These are phyloP conservation scores for Laetiporus sulphureus DNA, from an alignment of 1,284 basidiomycete genomes.

Conservation along the genomic window DNA sequence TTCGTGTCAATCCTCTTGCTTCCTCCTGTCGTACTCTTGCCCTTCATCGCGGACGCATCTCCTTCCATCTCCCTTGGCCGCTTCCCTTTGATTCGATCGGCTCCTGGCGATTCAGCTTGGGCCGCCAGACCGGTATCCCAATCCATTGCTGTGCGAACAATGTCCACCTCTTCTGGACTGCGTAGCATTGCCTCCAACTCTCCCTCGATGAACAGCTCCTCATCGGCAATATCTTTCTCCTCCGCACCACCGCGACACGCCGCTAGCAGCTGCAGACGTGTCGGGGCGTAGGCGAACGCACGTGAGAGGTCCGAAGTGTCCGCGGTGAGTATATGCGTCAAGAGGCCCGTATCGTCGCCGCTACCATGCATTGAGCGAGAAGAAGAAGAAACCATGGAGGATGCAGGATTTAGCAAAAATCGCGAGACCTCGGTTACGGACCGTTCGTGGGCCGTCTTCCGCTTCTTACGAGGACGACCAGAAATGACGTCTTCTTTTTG, in stretches of 20 bases:
- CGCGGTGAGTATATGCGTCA: constrained; percentile 46
- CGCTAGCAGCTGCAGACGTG: constrained; percentile 55
- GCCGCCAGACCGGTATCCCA: constrained; percentile 22
- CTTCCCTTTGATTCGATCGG: constrained; percentile 6
- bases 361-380: constrained; percentile 9
- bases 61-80: constrained; percentile 2
- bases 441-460: constrained; percentile 32
- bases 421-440: constrained; percentile 39
- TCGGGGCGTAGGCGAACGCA: constrained; percentile 33
- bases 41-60: constrained; percentile 1
- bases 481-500: constrained; percentile 9
- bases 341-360: constrained; percentile 12
- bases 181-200: constrained; percentile 37
- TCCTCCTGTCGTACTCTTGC: constrained; percentile 16
- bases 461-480: constrained; percentile 28
- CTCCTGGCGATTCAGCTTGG: constrained; percentile 5
- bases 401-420: constrained; percentile 49
- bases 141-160: constrained; percentile 27
- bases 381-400: constrained; percentile 19
- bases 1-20: constrained; percentile 32
- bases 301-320: constrained; percentile 28
- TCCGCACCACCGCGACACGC: constrained; percentile 43
- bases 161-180: constrained; percentile 27
- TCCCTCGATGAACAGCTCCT: constrained; percentile 37
- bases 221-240: constrained; percentile 31